Evolutionary conservation across 163 green algal genomes (phyloP).

Genomic region (Scenedesmus sp.): DNA sequence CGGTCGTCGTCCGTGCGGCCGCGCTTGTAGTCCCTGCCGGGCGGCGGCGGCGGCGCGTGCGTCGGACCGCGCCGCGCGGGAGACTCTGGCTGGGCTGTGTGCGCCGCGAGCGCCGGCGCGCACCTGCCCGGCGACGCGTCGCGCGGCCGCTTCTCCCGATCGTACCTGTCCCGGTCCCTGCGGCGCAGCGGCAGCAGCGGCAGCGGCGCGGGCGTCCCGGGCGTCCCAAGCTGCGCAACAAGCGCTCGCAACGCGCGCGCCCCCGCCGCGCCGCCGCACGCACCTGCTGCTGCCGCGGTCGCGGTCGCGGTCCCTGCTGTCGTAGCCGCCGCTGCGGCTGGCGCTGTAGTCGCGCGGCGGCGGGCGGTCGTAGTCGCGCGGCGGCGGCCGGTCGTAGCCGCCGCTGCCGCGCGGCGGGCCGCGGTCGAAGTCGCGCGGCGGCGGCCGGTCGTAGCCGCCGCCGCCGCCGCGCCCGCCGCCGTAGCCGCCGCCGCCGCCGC

Average conservation of each 20-base stretch:
- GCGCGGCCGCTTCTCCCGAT: constrained; percentile 45
- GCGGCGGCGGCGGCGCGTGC: not conserved
- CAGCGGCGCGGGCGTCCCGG: no score
- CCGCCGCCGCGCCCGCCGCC: no score
- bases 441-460: not conserved
- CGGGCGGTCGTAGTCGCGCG: constrained; percentile 13
- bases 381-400: constrained; percentile 1
- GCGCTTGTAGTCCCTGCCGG: constrained; percentile 18
- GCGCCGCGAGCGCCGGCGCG: not conserved
- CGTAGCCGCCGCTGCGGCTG: constrained; percentile 11
- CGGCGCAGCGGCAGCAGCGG: no score
- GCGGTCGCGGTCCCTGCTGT: constrained; percentile 3
- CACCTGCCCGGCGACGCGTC: constrained; percentile 44
- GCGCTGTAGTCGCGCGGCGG: constrained; percentile 28
- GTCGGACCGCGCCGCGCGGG: not conserved
- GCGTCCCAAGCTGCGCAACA: no score
- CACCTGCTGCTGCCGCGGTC: constrained; percentile 4
- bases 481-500: no score
- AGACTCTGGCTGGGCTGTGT: not conserved
- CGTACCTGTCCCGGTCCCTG: constrained; percentile 47
- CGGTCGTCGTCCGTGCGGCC: constrained; percentile 7
- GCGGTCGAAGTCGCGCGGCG: not conserved
- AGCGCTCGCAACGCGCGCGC: no score
- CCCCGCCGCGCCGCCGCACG: constrained; percentile 5
- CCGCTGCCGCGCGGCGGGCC: constrained; percentile 2